Evolutionary conservation across 805 yeast genomes (phyloP), one percentile per base, ranked within the genome.

Genomic region (Torulaspora franciscae): DNA sequence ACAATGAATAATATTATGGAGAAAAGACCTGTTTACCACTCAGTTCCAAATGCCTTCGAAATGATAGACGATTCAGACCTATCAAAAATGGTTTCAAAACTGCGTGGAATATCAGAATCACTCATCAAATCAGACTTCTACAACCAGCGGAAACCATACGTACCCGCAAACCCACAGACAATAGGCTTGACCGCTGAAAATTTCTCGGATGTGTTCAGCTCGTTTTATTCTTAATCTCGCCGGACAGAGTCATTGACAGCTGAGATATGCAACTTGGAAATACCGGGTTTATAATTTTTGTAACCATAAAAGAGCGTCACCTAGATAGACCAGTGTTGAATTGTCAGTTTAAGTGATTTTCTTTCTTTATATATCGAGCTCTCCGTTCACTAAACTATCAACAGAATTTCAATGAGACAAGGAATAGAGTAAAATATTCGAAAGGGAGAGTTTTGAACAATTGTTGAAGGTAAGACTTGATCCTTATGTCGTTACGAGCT

Each of bases 21-120:
- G 19, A 25, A 37, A 37, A 24, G 32, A 25, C 38, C 32, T 22
- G 22, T 7, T 23, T 37, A 23, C 24, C 13, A 35, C 27, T 13
- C 42, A n/a, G 39, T 27, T 7, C 40, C 37, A 7, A 57, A 55
- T 34, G 49, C 50, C 6, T 61, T 59, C 37, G 52, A 50, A 33
- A 42, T 39, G n/a, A 45, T 58, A 9, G 51, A 50, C 27, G 37
- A 47, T 4, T 30, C 47, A 3, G 42, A 29, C 9, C 37, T 58
- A 10, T 27, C 44, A 6, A 56, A 56, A 37, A 47, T 47, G 10
- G 51, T 51, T 11, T 42, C 42, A 3, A 61, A 56, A 34, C 41
- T 62, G 17, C 52, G 50, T n/a, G 54, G 37, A 8, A 59, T 62
- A 8, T 62, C 66, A 27, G 65, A 60, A 38, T 62, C 66, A 6